Base-by-base conservation (phyloP, 257 asterid genomes). In the Galeopsis tetrahit region DNA sequence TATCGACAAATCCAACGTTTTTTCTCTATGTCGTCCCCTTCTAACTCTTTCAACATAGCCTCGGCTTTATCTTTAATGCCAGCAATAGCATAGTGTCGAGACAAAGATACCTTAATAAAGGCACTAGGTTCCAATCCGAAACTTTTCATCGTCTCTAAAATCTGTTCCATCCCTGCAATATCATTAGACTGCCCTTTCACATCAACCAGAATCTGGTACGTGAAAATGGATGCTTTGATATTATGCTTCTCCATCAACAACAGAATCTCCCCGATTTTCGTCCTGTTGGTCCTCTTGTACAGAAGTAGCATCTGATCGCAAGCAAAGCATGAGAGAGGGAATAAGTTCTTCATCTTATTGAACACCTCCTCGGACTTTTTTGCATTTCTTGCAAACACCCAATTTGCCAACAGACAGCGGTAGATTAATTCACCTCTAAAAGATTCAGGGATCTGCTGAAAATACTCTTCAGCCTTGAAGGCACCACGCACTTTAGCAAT, bases 251-350 rank as follows among this genome's bases (percentile, higher is more conserved):
- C 90, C 96, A 90, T 93, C 76, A 89, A 70, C 68, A 73, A 58
- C 35, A 90, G 77, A 77, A 90, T 72, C 49, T 87, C 86, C 10
- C 84, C 80, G 10, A 93, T 82, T 77, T 93, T 90, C 77, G 58
- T 84, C 85, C 72, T 86, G 84, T 89, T 85, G 44, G 59, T 55
- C 66, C 80, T 84, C 75, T 85, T 87, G 79, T 90, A 93, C 46
- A 93, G 81, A 77, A 86, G 86, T 36, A 93, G 81, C 85, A 90
- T 57, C 82, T 90, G 96, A 70, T 89, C 81, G 83, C 85, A 93
- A 60, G 89, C 76, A 80, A 86, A 89, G 83, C 78, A 36, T 6
- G 97, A 70, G 5, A 87, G 2, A 40, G 85, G 95, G 65, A 86
- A 82, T 52, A 82, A 75, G 31, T 75, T 81, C 84, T 77, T 90